These are phyloP conservation scores for Flaveria bidentis DNA, from an alignment of 129 eudicot species.

Conservation along the genomic window DNA sequence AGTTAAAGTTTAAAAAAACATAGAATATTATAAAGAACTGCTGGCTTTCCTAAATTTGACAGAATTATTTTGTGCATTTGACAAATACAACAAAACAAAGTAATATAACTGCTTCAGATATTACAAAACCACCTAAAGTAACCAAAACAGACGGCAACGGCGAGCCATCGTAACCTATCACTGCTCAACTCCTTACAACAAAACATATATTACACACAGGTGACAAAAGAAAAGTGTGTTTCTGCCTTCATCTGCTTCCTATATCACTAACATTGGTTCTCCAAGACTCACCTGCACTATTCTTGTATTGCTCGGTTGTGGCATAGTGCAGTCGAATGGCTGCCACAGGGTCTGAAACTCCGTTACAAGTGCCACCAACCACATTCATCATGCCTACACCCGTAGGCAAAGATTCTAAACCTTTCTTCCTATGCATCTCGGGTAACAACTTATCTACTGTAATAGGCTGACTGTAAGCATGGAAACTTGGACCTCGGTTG, in stretches of 20 bases:
- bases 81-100: conserved; percentile 31
- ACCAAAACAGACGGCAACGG: conserved; percentile 32
- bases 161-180: conserved; percentile 30
- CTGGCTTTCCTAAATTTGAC: conserved; percentile 21
- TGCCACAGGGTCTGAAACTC: conserved; percentile 85
- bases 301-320: conserved; percentile 50
- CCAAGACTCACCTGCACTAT: conserved; percentile 56
- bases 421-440: conserved; percentile 54
- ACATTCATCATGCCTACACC: conserved; percentile 1
- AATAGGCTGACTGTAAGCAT: conserved; percentile 50
- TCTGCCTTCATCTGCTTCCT: conserved; percentile 56
- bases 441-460: conserved; percentile 47
- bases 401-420: conserved; percentile 16
- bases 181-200: conserved; percentile 31
- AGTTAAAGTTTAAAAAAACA: background rate
- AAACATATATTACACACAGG: conserved; percentile 17
- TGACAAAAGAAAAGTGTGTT: background rate
- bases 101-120: conserved; percentile 21
- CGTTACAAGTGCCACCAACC: conserved; percentile 27
- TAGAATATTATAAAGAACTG: background rate
- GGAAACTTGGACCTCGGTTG: conserved; percentile 41
- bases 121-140: conserved; percentile 23
- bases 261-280: conserved; percentile 44
- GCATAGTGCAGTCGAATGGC: conserved; percentile 84
- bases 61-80: conserved; percentile 34